phyloP scores from a whole-genome alignment of 2,329 filamentous ascomycete species.

The Hypoxylon sp. region DNA sequence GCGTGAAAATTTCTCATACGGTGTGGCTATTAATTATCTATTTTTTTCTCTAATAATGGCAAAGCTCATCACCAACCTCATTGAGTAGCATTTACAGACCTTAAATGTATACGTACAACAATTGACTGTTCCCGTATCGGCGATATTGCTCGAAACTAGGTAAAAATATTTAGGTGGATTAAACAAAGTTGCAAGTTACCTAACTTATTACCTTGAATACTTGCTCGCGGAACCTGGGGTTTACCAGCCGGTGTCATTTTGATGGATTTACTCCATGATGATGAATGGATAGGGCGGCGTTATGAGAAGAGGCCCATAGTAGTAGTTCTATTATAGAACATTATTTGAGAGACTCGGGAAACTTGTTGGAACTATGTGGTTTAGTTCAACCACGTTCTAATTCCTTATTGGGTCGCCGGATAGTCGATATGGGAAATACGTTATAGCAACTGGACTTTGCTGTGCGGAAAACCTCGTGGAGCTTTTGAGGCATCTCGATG shows the following conservation, averaged over 20 bases:
- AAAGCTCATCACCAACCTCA: conserved; percentile 27
- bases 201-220: conserved; percentile 7
- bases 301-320: conserved; percentile 23
- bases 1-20: conserved; percentile 43
- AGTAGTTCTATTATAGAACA: conserved; percentile 22
- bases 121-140: conserved; percentile 18
- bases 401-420: conserved; percentile 50
- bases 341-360: conserved; percentile 21
- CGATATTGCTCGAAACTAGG: conserved; percentile 22
- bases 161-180: conserved; percentile 15
- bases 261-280: conserved; percentile 23
- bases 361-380: conserved; percentile 42
- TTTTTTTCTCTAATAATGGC: conserved; percentile 11
- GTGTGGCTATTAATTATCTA: conserved; percentile 41
- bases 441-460: conserved; percentile 37
- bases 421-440: conserved; percentile 39
- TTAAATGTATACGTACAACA: conserved; percentile 13
- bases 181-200: conserved; percentile 23
- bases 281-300: conserved; percentile 25
- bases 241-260: conserved; percentile 12
- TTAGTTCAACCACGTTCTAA: conserved; percentile 49
- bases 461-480: conserved; percentile 42
- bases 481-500: conserved; percentile 42
- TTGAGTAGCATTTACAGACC: conserved; percentile 28
- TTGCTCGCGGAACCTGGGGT: conserved; percentile 7